Conservation (phyloP, 2,329 filamentous ascomycete genomes). For the Hortaea sp. region DNA sequence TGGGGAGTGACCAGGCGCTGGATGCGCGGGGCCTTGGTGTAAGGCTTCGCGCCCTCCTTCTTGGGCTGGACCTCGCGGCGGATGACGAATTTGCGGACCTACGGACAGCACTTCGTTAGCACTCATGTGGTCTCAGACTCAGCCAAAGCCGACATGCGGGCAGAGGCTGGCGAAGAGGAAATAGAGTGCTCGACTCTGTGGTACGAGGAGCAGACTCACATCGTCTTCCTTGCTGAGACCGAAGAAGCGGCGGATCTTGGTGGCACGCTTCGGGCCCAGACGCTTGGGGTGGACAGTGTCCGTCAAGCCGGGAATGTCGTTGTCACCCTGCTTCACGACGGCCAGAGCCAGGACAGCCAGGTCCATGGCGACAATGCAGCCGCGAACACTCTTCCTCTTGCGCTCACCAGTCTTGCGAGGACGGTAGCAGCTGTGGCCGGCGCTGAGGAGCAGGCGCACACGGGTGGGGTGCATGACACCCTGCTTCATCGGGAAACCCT, state of each 20-base stretch:
- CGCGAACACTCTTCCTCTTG: conserved; percentile 98
- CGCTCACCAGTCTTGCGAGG: conserved; percentile 95
- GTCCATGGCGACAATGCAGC: conserved; percentile 96
- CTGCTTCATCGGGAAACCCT: conserved; percentile 99
- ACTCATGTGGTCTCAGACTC: conserved; percentile 22
- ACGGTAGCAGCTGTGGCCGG: conserved; percentile 99
- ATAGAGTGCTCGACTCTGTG: conserved; percentile 14
- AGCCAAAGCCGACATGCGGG: conserved; percentile 15
- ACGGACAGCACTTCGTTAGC: conserved; percentile 25
- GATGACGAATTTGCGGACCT: conserved; percentile 99
- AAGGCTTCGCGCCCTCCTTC: conserved; percentile 93
- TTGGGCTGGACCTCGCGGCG: conserved; percentile 95
- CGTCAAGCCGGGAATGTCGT: conserved; percentile 89
- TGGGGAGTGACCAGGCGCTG: conserved; percentile 99
- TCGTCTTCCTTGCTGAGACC: conserved; percentile 99
- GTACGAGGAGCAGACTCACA: conserved; percentile 62
- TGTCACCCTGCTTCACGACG: conserved; percentile 97
- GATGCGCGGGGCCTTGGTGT: conserved; percentile 99
- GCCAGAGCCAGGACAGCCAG: conserved; percentile 87
- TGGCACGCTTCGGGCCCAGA: conserved; percentile 97
- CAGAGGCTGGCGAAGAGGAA: conserved; percentile 50
- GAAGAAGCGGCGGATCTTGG: conserved; percentile 99
- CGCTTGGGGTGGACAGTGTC: conserved; percentile 98
- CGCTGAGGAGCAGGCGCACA: conserved; percentile 91
- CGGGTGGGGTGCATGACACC: conserved; percentile 97